Evolutionary conservation across 768 basidiomycete genomes (phyloP), one percentile per base, ranked within the genome.

Genomic region (Kondoa malvinella): DNA sequence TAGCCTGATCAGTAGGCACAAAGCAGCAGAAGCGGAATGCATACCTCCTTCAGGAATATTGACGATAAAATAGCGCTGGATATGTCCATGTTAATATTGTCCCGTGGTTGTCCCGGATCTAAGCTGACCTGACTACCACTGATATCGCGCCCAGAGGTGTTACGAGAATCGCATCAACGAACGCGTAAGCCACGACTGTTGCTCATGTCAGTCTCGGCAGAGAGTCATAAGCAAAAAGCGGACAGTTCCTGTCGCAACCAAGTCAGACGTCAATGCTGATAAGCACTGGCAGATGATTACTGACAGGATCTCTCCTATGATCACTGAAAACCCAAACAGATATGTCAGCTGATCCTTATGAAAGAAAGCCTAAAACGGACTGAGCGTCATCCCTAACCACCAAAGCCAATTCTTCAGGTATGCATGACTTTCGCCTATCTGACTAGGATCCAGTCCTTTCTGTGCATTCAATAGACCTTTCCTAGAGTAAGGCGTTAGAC

Each of bases 121-220:
- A 31, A 27, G 17, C 60, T 66, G 2, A 68, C 73, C 71, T 94
- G 71, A 97, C 81, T 71, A 99, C 95, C 72, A 99, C 95, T 25
- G 91, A 92, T 66, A 99, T 83, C 4, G 94, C 92, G 56, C 94
- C 94, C 73, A 99, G 83, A 1, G 94, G 95, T 50, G 94, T 97
- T 69, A 97, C 95, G 69, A 96, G 84, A 73, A 97, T 86, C 1
- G 72, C 73, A 40, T 73, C 72, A 15, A 72, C 70, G 60, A 75
- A 75, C 0, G 74, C 72, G 57, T 73, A 75, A 0, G 72, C 74
- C 16, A 73, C 68, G 25, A 66, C 31, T 67, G 50, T 25, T 34
- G 61, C 32, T 34, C 30, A 57, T 32, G 67, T 71, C 89, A 82
- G 88, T 89, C 58, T 89, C 74, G 78, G 88, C 87, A n/a, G 65